Evolutionary conservation across 2,329 filamentous ascomycete species (phyloP), one percentile per base, ranked within the genome.

Genomic region (Erysiphe pulchra): DNA sequence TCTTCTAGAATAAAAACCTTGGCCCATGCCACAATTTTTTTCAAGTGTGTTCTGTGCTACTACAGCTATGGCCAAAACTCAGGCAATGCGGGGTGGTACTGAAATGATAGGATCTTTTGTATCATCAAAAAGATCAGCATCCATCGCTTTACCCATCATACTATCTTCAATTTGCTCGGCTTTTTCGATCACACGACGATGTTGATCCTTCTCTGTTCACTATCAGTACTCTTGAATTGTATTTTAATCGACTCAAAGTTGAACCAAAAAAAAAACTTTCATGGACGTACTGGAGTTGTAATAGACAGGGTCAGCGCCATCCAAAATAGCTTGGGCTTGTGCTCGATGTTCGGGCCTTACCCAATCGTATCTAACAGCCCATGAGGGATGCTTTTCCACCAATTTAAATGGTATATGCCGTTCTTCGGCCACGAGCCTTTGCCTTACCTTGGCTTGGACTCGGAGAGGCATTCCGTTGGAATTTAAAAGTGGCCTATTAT

Each of bases 341-440:
- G 12, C 42, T 39, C 45, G 47, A 38, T 49, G 41, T 40, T 46
- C 46, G 12, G 37, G 31, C 4, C 16, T 30, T 1, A 49, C 48
- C 48, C 48, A 49, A n/a, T 34, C 33, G 42, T 47, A 49, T 10
- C 38, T 45, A 20, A 49, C 31, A n/a, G 48, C 48, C 48, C 36
- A 45, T 18, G 43, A 44, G 4, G 48, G 48, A 39, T 46, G 34
- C 18, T 45, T 47, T 9, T 48, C 48, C 13, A 46, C 45, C 10
- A 49, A 33, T 18, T 42, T 44, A 32, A 42, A 47, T n/a, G 48
- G 48, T 16, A 28, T 18, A 11, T 43, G 45, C 14, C 12, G 32
- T 13, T 34, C 17, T 8, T 43, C 33, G 2, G 12, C 31, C 3
- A 13, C 4, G 8, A 37, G 14, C 30, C 45, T 39, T 24, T n/a